Conservation (phyloP, 768 basidiomycete species). For the Russula compacta region DNA sequence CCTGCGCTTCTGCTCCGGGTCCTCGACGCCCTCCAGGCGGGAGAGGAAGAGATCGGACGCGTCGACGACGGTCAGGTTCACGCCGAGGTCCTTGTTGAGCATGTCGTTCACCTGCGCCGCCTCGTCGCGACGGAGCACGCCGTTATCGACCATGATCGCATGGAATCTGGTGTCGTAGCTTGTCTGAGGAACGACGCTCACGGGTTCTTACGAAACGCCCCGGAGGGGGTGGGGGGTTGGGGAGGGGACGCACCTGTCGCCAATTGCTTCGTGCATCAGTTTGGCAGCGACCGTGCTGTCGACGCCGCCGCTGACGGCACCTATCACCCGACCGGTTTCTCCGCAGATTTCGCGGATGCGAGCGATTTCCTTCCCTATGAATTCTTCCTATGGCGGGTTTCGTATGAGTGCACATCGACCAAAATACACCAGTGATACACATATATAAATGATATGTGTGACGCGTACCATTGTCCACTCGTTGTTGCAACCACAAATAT, state of each 20-base stretch:
- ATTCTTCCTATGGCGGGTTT: constrained; percentile 61
- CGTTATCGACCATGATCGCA: constrained; percentile 99
- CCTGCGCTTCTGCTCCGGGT: constrained; percentile 94
- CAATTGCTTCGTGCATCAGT: constrained; percentile 99
- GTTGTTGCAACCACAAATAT: constrained; percentile 70
- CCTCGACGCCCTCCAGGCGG: constrained; percentile 83
- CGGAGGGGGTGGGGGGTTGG: too few relatives aligned
- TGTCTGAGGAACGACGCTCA: constrained; percentile 1
- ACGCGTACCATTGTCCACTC: constrained; percentile 87
- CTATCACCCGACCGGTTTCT: constrained; percentile 89
- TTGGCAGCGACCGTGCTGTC: constrained; percentile 98
- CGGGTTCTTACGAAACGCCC: neutral
- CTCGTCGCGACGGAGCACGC: constrained; percentile 88
- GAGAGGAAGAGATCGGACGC: constrained; percentile 90
- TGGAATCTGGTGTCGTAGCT: constrained; percentile 65
- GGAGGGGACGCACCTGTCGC: constrained; percentile 59
- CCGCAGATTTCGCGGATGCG: constrained; percentile 95
- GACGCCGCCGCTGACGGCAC: constrained; percentile 95
- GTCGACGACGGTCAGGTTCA: constrained; percentile 93
- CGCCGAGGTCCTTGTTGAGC: constrained; percentile 88
- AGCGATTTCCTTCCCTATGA: constrained; percentile 92
- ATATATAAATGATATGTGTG: neutral
- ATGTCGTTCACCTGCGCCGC: constrained; percentile 85
- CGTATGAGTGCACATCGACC: neutral
- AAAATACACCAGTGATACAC: neutral